A percentile compares a stretch with the other conserved stretches of the same genome.
Evolutionary conservation across 306 rosid species (phyloP).

Genomic region (Canavalia gladiata): DNA sequence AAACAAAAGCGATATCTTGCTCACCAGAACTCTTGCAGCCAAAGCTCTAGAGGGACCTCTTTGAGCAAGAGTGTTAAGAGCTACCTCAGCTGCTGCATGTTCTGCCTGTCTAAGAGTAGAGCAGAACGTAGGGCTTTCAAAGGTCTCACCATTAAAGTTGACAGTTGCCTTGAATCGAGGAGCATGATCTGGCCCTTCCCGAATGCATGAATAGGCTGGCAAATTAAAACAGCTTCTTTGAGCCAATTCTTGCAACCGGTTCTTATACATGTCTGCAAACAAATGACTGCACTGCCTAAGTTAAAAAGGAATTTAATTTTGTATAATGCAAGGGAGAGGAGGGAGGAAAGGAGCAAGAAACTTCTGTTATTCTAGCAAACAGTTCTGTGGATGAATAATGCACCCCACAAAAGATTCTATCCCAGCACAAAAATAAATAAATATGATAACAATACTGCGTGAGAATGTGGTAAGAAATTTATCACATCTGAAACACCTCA

Average conservation of each 20-base stretch:
- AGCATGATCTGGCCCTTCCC: slow-evolving; percentile 94
- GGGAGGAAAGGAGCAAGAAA: background rate
- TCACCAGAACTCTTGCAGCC: slow-evolving; percentile 89
- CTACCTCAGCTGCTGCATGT: slow-evolving; percentile 90
- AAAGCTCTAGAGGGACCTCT: slow-evolving; percentile 84
- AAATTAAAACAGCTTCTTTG: slow-evolving; percentile 91
- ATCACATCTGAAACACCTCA: slow-evolving; percentile 22
- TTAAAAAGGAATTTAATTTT: background rate
- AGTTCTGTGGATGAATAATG: background rate
- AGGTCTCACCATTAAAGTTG: slow-evolving; percentile 79
- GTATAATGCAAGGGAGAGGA: background rate
- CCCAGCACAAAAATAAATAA: background rate
- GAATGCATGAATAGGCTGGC: slow-evolving; percentile 89
- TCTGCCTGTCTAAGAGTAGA: slow-evolving; percentile 86
- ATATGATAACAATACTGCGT: background rate
- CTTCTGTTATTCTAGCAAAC: slow-evolving; percentile 29
- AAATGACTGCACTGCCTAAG: slow-evolving; percentile 14
- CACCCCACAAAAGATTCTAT: slow-evolving; percentile 19
- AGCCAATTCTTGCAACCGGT: slow-evolving; percentile 87
- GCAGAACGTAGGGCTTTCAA: slow-evolving; percentile 84
- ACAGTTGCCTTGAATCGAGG: slow-evolving; percentile 94
- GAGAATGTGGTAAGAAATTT: background rate
- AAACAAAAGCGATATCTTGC: slow-evolving; percentile 33
- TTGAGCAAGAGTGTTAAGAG: slow-evolving; percentile 72
- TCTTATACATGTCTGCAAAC: slow-evolving; percentile 74